These are phyloP conservation scores for Bothia castanella DNA, from an alignment of 1,284 basidiomycete species.

Conservation along the genomic window DNA sequence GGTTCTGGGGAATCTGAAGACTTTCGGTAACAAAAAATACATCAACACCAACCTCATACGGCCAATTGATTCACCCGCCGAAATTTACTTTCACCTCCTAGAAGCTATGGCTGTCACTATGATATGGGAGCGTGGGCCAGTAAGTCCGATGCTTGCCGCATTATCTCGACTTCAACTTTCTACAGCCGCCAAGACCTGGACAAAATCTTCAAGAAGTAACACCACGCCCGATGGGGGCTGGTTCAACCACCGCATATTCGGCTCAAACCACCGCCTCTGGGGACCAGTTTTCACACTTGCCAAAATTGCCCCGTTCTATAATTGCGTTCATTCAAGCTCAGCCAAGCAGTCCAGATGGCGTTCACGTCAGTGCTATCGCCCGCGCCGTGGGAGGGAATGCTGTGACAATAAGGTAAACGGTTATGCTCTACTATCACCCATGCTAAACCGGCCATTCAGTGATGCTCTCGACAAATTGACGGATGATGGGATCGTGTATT, in stretches of 20 bases:
- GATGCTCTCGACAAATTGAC: constrained; percentile 66
- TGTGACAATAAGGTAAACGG: constrained; percentile 46
- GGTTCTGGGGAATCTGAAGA: constrained; percentile 88
- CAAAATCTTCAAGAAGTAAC: constrained; percentile 22
- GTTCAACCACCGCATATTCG: constrained; percentile 28
- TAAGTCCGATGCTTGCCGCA: constrained; percentile 23
- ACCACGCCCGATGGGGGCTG: constrained; percentile 14
- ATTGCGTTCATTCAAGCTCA: constrained; percentile 53
- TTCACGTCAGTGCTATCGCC: constrained; percentile 61
- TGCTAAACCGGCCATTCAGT: constrained; percentile 34
- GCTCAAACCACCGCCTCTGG: constrained; percentile 25
- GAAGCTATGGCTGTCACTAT: constrained; percentile 50
- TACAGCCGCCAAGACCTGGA: constrained; percentile 28
- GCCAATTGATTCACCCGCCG: constrained; percentile 67
- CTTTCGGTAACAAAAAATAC: constrained; percentile 80
- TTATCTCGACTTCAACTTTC: constrained; percentile 5
- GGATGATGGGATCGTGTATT: constrained; percentile 65
- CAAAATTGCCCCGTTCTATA: constrained; percentile 60
- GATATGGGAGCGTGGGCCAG: constrained; percentile 46
- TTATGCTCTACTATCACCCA: background rate
- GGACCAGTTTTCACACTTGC: constrained; percentile 57
- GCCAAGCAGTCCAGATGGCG: constrained; percentile 48
- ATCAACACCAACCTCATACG: constrained; percentile 77
- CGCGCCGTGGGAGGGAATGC: constrained; percentile 44
- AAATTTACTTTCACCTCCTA: constrained; percentile 77